Base-by-base conservation (phyloP, 371 early-diverging fungal species). In the Mucor sp. region DNA sequence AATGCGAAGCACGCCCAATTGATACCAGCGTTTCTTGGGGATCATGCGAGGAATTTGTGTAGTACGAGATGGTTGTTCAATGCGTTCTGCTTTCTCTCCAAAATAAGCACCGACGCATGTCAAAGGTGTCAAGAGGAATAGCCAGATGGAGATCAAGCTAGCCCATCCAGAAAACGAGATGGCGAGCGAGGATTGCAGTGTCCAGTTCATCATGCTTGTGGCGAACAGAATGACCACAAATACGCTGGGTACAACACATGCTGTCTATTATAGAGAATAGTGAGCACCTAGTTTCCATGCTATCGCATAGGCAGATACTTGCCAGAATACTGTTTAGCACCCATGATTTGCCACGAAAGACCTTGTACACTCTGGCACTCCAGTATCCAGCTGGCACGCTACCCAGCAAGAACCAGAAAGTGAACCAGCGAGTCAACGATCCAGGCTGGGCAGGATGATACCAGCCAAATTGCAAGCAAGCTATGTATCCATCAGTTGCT, bases 321-420 rank as follows among this genome's bases (percentile, higher is more conserved):
- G 77, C 82, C 68, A 83, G 59, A 21, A 71, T 35, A 27, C 80
- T 74, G 62, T 83, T 80, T 32, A 83, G 65, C 28, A 77, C 55
- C 83, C 83, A 83, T 3, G 83, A 77, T 58, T 70, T 75, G 6
- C 83, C 83, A 14, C 79, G 70, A 43, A 83, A 83, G 2, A 77
- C 74, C 56, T 80, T 83, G 56, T 83, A 80, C 2, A 83, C 59
- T 32, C 79, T 69, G 5, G 80, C 79, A 62, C 80, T 77, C 56
- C 69, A 74, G 60, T 77, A 83, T 15, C 83, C 80, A 43, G 71
- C 83, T 21, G 77, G 47, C 14, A 62, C 23, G 60, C 80, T 83
- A 35, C 74, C 71, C 19, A 72, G 50, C 57, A 80, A 59, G 44
- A 67, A 76, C 17, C 66, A 65, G 5, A 60, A 25, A 11, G 69